A percentile compares a stretch with the other conserved stretches of the same genome.
phyloP scores from a whole-genome alignment of 352 stramenopile genomes.

The Pythium brassicae region DNA sequence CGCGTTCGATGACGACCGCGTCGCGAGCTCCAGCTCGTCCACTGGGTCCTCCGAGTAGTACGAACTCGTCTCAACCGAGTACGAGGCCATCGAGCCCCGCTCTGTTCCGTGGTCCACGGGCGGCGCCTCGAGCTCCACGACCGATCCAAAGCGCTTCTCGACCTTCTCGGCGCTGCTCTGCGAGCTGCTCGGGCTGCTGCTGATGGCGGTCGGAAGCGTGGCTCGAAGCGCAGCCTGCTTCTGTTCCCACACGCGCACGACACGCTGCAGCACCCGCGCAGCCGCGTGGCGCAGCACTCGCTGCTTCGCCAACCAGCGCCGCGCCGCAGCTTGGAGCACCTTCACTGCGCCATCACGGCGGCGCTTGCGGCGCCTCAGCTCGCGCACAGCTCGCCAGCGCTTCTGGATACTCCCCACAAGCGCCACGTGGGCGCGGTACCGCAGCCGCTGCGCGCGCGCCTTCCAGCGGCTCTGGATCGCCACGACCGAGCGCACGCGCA shows the following conservation, averaged over 20 bases:
- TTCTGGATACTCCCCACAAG: slow-evolving; percentile 44
- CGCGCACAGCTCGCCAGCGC: slow-evolving; percentile 49
- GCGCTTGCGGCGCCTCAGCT: slow-evolving; percentile 31
- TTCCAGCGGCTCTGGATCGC: slow-evolving; percentile 56
- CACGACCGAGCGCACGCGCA: slow-evolving; percentile 23
- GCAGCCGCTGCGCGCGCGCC: slow-evolving; percentile 18
- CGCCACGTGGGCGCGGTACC: slow-evolving; percentile 28
- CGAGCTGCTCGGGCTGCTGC: neutral
- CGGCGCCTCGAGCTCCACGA: neutral
- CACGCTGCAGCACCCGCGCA: slow-evolving; percentile 27
- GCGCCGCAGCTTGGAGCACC: slow-evolving; percentile 32
- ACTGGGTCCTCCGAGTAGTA: slow-evolving; percentile 16
- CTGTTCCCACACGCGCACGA: slow-evolving; percentile 23
- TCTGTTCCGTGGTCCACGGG: slow-evolving; percentile 12
- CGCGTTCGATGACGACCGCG: slow-evolving; percentile 7
- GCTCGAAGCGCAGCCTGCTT: no score
- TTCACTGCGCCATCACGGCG: slow-evolving; percentile 26
- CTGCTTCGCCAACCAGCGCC: slow-evolving; percentile 23
- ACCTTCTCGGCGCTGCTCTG: slow-evolving; percentile 4
- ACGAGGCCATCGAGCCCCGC: slow-evolving; percentile 14
- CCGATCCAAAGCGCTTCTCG: slow-evolving; percentile 3
- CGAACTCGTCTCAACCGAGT: slow-evolving; percentile 15
- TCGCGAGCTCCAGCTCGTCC: slow-evolving; percentile 14
- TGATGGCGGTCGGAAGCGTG: no score
- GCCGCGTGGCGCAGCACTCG: slow-evolving; percentile 17